These are phyloP conservation scores for Pontederia paniculata DNA, from an alignment of 176 grass and related monocot genomes.

Conservation along the genomic window DNA sequence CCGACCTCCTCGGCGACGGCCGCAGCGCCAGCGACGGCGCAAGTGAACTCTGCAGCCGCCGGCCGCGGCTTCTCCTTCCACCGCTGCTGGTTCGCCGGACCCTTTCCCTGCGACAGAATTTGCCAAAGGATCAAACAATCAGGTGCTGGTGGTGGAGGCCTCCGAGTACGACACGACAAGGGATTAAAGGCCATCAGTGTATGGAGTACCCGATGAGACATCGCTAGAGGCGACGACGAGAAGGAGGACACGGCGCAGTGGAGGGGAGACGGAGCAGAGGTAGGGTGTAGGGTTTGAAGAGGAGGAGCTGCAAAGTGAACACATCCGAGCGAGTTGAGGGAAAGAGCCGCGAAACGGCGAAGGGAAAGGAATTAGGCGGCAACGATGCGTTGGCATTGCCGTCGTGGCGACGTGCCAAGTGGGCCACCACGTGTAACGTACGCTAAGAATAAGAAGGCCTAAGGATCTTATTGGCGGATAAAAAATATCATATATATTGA, in stretches of 20 bases:
- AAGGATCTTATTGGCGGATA: no score
- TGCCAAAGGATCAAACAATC: neutral
- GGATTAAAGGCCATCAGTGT: neutral
- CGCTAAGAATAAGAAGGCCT: no score
- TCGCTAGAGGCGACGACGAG: constrained; percentile 1
- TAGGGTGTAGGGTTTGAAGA: constrained; percentile 15
- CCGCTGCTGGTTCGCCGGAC: neutral
- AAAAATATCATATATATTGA: no score
- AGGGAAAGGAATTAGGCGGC: no score
- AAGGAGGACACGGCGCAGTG: neutral
- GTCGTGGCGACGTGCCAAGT: no score
- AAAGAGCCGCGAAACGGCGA: no score
- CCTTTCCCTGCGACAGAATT: constrained; percentile 18
- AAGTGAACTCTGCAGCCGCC: neutral
- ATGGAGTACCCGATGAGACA: constrained; percentile 16
- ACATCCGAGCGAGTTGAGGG: no score
- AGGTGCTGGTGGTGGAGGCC: neutral
- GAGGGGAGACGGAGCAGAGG: constrained; percentile 9
- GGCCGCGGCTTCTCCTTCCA: no score
- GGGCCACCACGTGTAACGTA: no score
- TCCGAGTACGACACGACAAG: neutral
- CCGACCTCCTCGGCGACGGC: constrained; percentile 4
- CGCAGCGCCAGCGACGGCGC: neutral
- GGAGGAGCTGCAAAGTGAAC: no score
- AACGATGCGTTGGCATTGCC: no score